Evolutionary conservation across 306 rosid genomes (phyloP).

Genomic region (Potentilla sterilis): DNA sequence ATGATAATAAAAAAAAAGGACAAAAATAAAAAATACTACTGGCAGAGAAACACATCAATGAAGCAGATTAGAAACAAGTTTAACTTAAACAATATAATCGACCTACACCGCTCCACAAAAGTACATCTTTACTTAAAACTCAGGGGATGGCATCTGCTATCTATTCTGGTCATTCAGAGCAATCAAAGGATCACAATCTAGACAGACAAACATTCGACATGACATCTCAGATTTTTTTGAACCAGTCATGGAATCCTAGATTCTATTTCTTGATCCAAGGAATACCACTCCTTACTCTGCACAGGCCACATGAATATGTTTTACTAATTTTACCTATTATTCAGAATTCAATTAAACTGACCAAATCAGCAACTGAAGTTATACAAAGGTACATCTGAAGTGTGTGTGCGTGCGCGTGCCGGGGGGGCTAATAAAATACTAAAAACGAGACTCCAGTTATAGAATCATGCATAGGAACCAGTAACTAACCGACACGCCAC

Average conservation of each 20-base stretch:
- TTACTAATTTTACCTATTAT: not conserved
- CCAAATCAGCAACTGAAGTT: not conserved
- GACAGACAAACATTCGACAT: not conserved
- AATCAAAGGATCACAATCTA: not conserved
- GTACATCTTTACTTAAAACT: not conserved
- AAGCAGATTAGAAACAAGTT: not conserved
- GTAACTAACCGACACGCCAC: slow-evolving; percentile 71
- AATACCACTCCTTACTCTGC: not conserved
- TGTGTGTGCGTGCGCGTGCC: too few relatives aligned
- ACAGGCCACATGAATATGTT: not conserved
- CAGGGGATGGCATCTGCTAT: not conserved
- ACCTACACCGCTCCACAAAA: not conserved
- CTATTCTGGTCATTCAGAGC: not conserved
- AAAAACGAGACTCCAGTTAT: slow-evolving; percentile 2
- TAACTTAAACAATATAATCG: not conserved
- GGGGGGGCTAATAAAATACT: too few relatives aligned
- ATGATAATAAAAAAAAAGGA: too few relatives aligned
- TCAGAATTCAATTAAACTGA: not conserved
- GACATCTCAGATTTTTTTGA: not conserved
- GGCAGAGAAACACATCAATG: not conserved
- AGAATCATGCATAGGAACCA: not conserved
- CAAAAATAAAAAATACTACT: too few relatives aligned
- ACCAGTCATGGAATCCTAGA: not conserved
- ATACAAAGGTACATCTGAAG: not conserved
- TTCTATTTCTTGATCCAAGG: not conserved